Percentiles rank a stretch among this genome's conserved stretches.
These are phyloP conservation scores for Lagenidium sp. DNA, from an alignment of 352 stramenopile species.

Conservation along the genomic window DNA sequence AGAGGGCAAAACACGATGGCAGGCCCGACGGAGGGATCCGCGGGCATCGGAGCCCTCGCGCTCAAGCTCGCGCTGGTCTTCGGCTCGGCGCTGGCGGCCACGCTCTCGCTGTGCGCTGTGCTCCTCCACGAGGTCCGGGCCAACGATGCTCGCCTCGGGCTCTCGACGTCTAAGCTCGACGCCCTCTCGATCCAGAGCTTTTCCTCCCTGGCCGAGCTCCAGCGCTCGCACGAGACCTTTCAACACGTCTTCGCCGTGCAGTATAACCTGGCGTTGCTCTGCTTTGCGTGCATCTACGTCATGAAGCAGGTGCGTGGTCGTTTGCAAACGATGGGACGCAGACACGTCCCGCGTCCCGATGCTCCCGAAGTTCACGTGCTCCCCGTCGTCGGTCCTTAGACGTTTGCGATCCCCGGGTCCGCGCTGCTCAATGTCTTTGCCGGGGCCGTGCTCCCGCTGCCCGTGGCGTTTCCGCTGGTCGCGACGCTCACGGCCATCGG, in stretches of 20 bases:
- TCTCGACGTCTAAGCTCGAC: constrained; percentile 40
- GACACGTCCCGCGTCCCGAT: not conserved
- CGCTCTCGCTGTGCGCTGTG: constrained; percentile 25
- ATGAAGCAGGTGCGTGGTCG: constrained; percentile 66
- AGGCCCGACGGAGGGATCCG: no score
- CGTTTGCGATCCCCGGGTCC: constrained; percentile 75
- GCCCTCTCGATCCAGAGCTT: constrained; percentile 43
- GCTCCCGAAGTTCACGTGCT: not conserved
- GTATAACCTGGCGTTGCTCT: constrained; percentile 55
- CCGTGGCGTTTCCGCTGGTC: constrained; percentile 60
- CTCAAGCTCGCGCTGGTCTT: constrained; percentile 41
- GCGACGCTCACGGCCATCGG: constrained; percentile 54
- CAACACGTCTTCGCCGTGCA: constrained; percentile 46
- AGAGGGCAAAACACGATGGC: no score
- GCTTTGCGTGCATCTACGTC: constrained; percentile 64
- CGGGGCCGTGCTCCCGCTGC: constrained; percentile 49
- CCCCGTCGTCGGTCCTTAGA: constrained; percentile 17
- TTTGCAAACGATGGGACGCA: no score
- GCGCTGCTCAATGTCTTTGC: constrained; percentile 71
- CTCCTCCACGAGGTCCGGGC: constrained; percentile 40
- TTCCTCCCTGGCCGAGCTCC: constrained; percentile 50
- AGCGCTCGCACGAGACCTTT: constrained; percentile 49
- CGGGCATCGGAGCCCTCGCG: constrained; percentile 5
- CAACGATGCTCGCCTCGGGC: constrained; percentile 23
- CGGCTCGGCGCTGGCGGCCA: constrained; percentile 14